These are phyloP conservation scores for Strigomonas culicis DNA, from an alignment of 208 protist species.

Conservation along the genomic window DNA sequence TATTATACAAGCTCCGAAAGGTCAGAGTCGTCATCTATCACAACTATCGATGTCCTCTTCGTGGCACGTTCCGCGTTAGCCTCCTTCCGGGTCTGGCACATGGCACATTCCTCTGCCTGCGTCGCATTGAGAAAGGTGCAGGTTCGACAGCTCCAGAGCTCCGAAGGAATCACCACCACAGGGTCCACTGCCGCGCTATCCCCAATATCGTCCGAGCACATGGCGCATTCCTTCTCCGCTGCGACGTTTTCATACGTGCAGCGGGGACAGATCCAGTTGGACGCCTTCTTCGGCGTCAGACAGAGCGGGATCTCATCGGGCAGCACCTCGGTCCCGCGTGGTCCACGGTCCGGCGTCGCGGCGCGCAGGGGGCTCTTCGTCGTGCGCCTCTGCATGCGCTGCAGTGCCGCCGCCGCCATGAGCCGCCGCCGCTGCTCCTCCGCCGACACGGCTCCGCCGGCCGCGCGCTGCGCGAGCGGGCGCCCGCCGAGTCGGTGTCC, in stretches of 20 bases:
- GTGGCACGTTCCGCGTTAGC: background rate
- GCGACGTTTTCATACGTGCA: constrained; percentile 28
- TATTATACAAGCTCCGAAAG: too few relatives aligned
- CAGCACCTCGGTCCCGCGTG: background rate
- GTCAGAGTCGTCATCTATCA: too few relatives aligned
- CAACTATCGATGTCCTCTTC: too few relatives aligned
- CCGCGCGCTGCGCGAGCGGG: background rate
- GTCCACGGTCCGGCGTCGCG: background rate
- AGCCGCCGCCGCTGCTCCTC: background rate
- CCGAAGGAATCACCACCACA: background rate
- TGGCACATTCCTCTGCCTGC: background rate
- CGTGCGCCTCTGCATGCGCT: too few relatives aligned
- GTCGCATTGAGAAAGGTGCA: constrained; percentile 1
- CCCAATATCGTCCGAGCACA: constrained; percentile 10
- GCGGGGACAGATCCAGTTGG: constrained; percentile 30
- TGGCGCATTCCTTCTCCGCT: background rate
- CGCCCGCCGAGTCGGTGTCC: background rate
- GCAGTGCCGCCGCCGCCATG: too few relatives aligned
- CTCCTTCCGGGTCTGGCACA: background rate
- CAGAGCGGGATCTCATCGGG: too few relatives aligned
- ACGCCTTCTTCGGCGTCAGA: background rate
- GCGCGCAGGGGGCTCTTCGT: too few relatives aligned
- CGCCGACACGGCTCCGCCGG: background rate
- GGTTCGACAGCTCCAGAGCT: background rate
- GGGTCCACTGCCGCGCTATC: background rate